Evolutionary conservation across 768 basidiomycete genomes (phyloP).

Genomic region (Rhodocollybia butyracea): DNA sequence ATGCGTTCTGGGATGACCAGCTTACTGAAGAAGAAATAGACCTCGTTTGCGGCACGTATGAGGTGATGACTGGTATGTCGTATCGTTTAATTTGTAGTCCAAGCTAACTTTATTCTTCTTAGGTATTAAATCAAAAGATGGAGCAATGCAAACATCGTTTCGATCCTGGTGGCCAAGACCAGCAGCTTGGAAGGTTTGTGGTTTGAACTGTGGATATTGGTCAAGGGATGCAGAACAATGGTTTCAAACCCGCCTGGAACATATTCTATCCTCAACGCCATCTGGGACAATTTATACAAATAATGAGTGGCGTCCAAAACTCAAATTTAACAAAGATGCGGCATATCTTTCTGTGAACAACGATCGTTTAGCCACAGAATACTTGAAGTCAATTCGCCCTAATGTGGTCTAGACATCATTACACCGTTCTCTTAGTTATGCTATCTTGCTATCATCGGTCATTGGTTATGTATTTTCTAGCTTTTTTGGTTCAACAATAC

Average conservation of each 20-base stretch:
- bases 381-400: no score
- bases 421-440: no score
- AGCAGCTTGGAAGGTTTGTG: not conserved
- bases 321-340: not conserved
- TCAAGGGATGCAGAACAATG: not conserved
- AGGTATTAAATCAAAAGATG: no score
- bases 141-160: no score
- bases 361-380: not conserved
- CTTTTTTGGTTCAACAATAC: no score
- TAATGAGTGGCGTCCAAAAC: not conserved
- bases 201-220: not conserved
- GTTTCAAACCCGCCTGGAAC: not conserved
- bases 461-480: no score
- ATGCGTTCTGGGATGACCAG: not conserved
- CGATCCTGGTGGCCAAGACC: constrained; percentile 2
- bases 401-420: no score
- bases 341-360: not conserved
- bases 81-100: not conserved
- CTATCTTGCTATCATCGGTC: no score
- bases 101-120: not conserved
- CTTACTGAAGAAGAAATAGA: not conserved
- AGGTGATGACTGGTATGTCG: not conserved
- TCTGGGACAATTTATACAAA: not conserved
- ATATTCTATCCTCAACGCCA: not conserved
- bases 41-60: not conserved